A percentile compares a stretch with the other conserved stretches of the same genome.
phyloP scores from a whole-genome alignment of 2,329 filamentous ascomycete species.

The Fusarium tuaranense region DNA sequence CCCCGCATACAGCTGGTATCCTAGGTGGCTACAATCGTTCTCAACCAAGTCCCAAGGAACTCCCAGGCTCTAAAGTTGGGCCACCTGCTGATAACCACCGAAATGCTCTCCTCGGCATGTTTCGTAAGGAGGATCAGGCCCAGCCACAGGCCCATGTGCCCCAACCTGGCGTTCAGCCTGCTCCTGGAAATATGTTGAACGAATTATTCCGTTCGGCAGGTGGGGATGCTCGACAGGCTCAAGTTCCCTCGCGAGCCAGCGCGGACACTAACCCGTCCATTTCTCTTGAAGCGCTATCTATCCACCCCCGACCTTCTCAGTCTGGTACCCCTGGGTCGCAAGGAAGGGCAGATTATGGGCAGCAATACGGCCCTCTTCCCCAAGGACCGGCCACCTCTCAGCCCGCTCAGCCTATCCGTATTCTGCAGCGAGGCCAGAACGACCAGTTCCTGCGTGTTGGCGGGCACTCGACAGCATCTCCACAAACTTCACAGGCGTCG shows the following conservation, averaged over 20 bases:
- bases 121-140: slow-evolving; percentile 56
- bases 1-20: slow-evolving; percentile 13
- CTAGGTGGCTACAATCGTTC: slow-evolving; percentile 20
- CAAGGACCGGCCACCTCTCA: slow-evolving; percentile 16
- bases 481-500: slow-evolving; percentile 41
- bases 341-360: slow-evolving; percentile 27
- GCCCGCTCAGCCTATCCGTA: slow-evolving; percentile 46
- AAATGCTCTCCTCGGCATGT: slow-evolving; percentile 64
- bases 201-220: slow-evolving; percentile 35
- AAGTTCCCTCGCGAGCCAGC: slow-evolving; percentile 27
- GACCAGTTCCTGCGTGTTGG: slow-evolving; percentile 36
- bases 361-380: slow-evolving; percentile 29
- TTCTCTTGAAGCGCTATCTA: slow-evolving; percentile 38
- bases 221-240: slow-evolving; percentile 13
- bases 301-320: slow-evolving; percentile 29
- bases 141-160: slow-evolving; percentile 16
- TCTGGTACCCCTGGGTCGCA: slow-evolving; percentile 26
- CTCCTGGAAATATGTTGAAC: slow-evolving; percentile 36
- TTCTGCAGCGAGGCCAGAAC: slow-evolving; percentile 52
- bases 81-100: slow-evolving; percentile 53
- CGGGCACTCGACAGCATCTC: slow-evolving; percentile 23
- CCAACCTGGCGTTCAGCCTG: slow-evolving; percentile 16
- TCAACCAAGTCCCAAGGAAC: slow-evolving; percentile 44
- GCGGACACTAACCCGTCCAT: slow-evolving; percentile 28
- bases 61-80: slow-evolving; percentile 43